Percentiles rank a stretch among this genome's conserved stretches.
phyloP scores from a whole-genome alignment of 148 eudicot genomes.

The Rhododendron simsii region DNA sequence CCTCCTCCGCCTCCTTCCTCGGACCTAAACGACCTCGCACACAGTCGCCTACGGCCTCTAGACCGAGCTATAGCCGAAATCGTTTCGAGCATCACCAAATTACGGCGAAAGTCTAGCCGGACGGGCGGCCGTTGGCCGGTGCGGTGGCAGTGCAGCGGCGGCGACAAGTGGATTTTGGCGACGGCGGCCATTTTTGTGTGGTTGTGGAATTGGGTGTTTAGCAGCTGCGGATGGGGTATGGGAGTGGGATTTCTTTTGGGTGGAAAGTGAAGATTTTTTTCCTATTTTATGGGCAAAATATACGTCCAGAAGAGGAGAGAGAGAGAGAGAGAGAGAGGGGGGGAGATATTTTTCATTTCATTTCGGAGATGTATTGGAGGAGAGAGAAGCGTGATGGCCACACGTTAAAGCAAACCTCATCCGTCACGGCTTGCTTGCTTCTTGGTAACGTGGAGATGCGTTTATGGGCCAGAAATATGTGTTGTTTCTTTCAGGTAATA shows the following conservation, averaged over 20 bases:
- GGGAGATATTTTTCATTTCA: no score
- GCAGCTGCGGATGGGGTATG: not conserved
- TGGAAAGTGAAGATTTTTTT: not conserved
- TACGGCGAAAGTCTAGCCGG: slow-evolving; percentile 37
- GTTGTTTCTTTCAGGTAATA: not conserved
- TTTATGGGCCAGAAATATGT: not conserved
- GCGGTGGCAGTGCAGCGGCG: slow-evolving; percentile 24
- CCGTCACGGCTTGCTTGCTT: slow-evolving; percentile 14
- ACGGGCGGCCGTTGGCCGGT: slow-evolving; percentile 24
- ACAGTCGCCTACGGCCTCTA: slow-evolving; percentile 26
- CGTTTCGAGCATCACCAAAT: slow-evolving; percentile 11
- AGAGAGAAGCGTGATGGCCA: slow-evolving; percentile 80
- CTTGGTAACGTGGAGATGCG: slow-evolving; percentile 20
- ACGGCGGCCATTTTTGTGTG: slow-evolving; percentile 42
- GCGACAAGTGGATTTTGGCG: slow-evolving; percentile 34
- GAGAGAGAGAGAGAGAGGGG: no score
- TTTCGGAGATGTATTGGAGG: slow-evolving; percentile 1
- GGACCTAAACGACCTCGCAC: slow-evolving; percentile 49
- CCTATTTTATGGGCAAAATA: not conserved
- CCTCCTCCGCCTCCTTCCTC: slow-evolving; percentile 28
- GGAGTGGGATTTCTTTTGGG: not conserved
- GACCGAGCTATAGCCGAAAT: slow-evolving; percentile 20
- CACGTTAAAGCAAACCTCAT: slow-evolving; percentile 70
- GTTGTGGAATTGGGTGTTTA: not conserved
- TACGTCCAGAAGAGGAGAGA: not conserved